Base-by-base conservation (phyloP, 2,329 filamentous ascomycete genomes). In the Diaporthe humulicola region DNA sequence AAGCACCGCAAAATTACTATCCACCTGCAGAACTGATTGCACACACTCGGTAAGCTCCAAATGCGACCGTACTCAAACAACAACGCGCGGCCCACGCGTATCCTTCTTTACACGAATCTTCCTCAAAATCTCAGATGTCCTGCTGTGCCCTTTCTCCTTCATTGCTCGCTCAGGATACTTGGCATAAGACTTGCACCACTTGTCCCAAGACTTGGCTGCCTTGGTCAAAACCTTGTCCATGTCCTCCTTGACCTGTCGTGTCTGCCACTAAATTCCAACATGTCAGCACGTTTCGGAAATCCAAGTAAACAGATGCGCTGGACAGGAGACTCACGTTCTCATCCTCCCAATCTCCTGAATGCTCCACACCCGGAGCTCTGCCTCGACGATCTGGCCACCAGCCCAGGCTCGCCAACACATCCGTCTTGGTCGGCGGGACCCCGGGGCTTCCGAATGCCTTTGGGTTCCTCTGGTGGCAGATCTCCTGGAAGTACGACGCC, bases 201-300 rank as follows among this genome's bases (percentile, higher is more conserved):
- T 74, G 14, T 74, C 56, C 64, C 73, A 64, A 0, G 66, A 58
- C 56, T 64, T 74, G 12, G 73, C 73, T 19, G 73, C 66, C 54
- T 74, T 71, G 15, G 15, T 60, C 45, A 74, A 45, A 4, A 74
- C 66, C 42, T 64, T 74, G 38, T 74, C 66, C 33, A 74, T 30
- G n/a, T 74, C 73, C 15, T 71, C 73, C 15, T 74, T 74, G 30
- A 70, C 71, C 48, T 73, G 71, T n/a, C 71, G 42, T 22, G 71
- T 73, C 25, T 73, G 71, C 71, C 71, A 73, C 71, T 73, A 19
- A 50, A 28, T 3, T 17, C 3, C 19, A 22, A 19, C 0, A 1
- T 15, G 64, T 69, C 15, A 69, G 48, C 40, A 22, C 38, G 4
- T 6, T 4, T 1, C 4, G 15, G 12, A 4, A 5, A 5, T n/a